Percentiles rank a stretch among this genome's conserved stretches.
phyloP scores from a whole-genome alignment of 257 asterid genomes.

The Verbascum thapsus region DNA sequence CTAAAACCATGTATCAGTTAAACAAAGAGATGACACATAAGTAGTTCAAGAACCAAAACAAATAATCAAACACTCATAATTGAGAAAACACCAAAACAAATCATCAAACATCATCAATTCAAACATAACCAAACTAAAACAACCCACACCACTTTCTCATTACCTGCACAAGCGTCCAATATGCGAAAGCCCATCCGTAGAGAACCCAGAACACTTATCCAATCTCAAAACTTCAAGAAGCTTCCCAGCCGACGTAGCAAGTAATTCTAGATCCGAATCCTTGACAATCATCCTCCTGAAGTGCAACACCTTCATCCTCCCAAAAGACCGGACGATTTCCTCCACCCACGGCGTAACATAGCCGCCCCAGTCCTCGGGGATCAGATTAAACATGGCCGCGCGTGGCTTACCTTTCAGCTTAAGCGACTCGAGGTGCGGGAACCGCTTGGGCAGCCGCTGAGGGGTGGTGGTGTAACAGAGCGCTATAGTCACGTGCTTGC shows the following conservation, averaged over 20 bases:
- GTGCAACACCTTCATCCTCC: constrained; percentile 59
- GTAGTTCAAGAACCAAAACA: background rate
- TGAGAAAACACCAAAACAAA: background rate
- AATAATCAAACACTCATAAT: background rate
- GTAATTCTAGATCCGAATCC: constrained; percentile 70
- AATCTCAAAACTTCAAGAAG: constrained; percentile 57
- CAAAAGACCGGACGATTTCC: constrained; percentile 47
- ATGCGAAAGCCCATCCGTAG: constrained; percentile 66
- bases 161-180: constrained; percentile 67
- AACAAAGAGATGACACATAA: background rate
- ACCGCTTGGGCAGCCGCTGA: constrained; percentile 49
- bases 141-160: background rate
- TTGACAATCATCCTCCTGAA: constrained; percentile 78
- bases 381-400: constrained; percentile 82
- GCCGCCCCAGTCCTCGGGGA: constrained; percentile 88
- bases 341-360: constrained; percentile 72
- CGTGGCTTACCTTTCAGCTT: constrained; percentile 87
- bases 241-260: constrained; percentile 42
- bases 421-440: constrained; percentile 74
- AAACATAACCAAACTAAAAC: background rate
- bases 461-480: constrained; percentile 76
- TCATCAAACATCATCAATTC: too few species aligned
- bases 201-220: constrained; percentile 87
- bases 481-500: constrained; percentile 83
- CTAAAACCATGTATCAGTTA: too few species aligned